These are phyloP conservation scores for Rhodomyrtus psidioides DNA, from an alignment of 441 rosid species.

Conservation along the genomic window DNA sequence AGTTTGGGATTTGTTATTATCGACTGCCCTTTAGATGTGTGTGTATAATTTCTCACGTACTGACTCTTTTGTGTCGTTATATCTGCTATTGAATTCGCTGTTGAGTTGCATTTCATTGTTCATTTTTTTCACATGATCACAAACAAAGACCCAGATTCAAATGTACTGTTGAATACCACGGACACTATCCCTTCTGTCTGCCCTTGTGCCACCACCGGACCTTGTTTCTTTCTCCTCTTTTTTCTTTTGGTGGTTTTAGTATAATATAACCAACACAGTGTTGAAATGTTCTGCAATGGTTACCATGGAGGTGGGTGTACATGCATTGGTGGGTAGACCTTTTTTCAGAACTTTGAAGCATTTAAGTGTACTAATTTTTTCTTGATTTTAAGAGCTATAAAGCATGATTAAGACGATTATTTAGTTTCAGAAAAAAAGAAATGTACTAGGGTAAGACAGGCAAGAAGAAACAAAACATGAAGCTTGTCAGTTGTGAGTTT, in stretches of 20 bases:
- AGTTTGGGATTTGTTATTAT: background rate
- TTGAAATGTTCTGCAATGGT: background rate
- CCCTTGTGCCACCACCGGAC: background rate
- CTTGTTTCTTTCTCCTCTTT: background rate
- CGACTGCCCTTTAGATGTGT: background rate
- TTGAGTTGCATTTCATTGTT: background rate
- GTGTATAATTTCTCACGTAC: background rate
- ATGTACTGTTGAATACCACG: background rate
- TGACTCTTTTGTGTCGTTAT: background rate
- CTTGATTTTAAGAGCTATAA: background rate
- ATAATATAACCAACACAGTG: background rate
- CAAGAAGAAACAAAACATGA: background rate
- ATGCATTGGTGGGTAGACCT: background rate
- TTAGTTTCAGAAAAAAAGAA: background rate
- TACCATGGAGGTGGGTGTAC: background rate
- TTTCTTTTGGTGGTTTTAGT: background rate
- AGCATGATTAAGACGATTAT: background rate
- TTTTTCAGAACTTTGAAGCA: background rate
- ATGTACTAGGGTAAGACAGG: background rate
- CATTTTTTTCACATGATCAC: background rate
- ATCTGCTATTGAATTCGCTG: background rate
- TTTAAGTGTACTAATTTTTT: background rate
- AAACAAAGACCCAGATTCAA: background rate
- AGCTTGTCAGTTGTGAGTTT: background rate
- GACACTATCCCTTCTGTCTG: background rate